A percentile compares a stretch with the other conserved stretches of the same genome.
phyloP scores from a whole-genome alignment of 1,284 basidiomycete genomes.

The Puccinia triticina region DNA sequence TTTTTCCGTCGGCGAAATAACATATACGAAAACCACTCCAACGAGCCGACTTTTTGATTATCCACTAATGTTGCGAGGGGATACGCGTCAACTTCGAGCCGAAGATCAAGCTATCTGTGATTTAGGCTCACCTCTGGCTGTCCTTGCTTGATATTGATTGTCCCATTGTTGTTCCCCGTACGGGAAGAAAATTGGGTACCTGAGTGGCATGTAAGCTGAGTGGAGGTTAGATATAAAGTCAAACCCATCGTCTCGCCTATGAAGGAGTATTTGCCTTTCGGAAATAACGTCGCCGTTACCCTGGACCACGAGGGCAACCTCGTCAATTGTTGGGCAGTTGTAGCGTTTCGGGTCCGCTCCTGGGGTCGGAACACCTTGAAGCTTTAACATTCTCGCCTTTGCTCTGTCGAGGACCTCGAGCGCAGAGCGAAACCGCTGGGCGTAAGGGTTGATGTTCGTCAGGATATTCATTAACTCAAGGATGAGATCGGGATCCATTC shows the following conservation, averaged over 20 bases:
- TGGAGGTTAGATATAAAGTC: not conserved
- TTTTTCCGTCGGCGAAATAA: not conserved
- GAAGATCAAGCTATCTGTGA: not conserved
- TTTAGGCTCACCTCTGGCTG: not conserved
- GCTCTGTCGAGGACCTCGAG: not conserved
- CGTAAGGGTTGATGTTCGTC: constrained; percentile 7
- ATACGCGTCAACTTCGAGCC: too few species aligned
- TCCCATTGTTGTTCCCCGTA: constrained; percentile 21
- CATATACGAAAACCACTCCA: not conserved
- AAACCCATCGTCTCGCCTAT: not conserved
- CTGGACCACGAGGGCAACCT: not conserved
- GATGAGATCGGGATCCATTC: too few species aligned
- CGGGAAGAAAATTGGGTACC: constrained; percentile 29
- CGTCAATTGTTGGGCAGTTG: not conserved
- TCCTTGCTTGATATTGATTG: not conserved
- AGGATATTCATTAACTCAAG: too few species aligned
- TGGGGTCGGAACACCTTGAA: too few species aligned
- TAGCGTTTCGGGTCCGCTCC: not conserved
- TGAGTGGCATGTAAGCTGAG: constrained; percentile 9
- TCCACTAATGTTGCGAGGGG: too few species aligned
- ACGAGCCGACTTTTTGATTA: not conserved
- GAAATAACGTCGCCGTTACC: not conserved
- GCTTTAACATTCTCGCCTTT: not conserved
- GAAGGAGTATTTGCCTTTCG: not conserved
- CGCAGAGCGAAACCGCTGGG: too few species aligned